Percentiles rank a stretch among this genome's conserved stretches.
Evolutionary conservation across 2,329 filamentous ascomycete genomes (phyloP).

Genomic region (Lasiodiplodia sp.): DNA sequence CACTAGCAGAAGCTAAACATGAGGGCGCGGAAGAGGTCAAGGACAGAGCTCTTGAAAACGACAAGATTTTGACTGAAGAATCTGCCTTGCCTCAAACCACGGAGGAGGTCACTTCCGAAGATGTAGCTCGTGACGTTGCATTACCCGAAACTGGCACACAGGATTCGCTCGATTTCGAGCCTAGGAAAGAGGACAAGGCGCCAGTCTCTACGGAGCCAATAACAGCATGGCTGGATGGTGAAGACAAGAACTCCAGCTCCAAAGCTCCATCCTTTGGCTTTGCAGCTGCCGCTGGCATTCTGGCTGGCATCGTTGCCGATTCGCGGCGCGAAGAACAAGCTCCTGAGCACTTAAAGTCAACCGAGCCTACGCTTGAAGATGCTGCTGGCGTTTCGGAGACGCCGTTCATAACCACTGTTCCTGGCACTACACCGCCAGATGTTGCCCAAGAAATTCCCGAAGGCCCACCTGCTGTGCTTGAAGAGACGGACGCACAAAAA

Average conservation of each 20-base stretch:
- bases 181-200: neutral
- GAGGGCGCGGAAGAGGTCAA: neutral
- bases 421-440: neutral
- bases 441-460: neutral
- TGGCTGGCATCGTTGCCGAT: neutral
- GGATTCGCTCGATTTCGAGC: neutral
- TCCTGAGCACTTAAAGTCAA: neutral
- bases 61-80: neutral
- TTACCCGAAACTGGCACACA: neutral
- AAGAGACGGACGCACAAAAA: neutral
- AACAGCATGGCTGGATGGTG: neutral
- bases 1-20: neutral
- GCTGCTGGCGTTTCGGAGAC: neutral
- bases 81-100: neutral
- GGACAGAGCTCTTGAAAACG: neutral
- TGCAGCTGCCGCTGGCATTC: slow-evolving; percentile 10
- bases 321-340: neutral
- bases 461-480: neutral
- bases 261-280: neutral
- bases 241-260: neutral
- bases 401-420: neutral
- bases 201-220: neutral
- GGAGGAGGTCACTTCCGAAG: neutral
- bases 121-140: neutral
- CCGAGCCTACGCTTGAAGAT: neutral